These are phyloP conservation scores for Lipomyces mesembrius DNA, from an alignment of 805 yeast species.

Conservation along the genomic window DNA sequence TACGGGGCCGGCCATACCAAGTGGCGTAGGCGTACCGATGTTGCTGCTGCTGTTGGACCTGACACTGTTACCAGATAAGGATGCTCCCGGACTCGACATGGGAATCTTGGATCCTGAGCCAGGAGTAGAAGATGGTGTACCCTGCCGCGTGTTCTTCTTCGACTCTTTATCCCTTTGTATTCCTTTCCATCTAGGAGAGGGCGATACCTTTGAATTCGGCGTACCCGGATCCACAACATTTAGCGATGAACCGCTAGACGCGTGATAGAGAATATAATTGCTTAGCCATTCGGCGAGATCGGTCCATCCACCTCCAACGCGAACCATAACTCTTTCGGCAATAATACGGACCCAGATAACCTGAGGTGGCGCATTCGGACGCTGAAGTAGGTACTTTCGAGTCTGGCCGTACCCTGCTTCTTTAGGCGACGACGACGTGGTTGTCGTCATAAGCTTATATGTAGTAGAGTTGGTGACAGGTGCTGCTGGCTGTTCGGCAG, in stretches of 20 bases:
- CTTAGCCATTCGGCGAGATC: constrained; percentile 39
- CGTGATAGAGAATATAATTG: constrained; percentile 33
- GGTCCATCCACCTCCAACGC: constrained; percentile 40
- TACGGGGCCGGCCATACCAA: constrained; percentile 24
- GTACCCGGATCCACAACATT: background rate
- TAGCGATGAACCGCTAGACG: constrained; percentile 11
- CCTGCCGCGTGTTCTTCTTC: background rate
- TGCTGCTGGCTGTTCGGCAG: constrained; percentile 13
- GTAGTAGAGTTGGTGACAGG: background rate
- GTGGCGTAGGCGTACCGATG: constrained; percentile 14
- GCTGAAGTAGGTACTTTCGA: constrained; percentile 33
- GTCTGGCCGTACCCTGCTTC: constrained; percentile 39
- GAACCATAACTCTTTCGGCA: constrained; percentile 39
- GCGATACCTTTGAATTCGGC: background rate
- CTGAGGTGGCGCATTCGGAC: constrained; percentile 38
- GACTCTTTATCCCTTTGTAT: background rate
- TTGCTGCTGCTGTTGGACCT: constrained; percentile 1
- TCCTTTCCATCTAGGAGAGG: background rate
- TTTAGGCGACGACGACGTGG: constrained; percentile 10
- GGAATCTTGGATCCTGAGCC: background rate
- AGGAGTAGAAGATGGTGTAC: constrained; percentile 6
- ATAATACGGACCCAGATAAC: constrained; percentile 39
- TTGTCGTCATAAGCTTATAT: constrained; percentile 20
- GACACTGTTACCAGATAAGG: background rate
- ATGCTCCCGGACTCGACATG: constrained; percentile 1